Base-by-base conservation (phyloP, 2,329 filamentous ascomycete species). In the Phaeosphaeria sp. region DNA sequence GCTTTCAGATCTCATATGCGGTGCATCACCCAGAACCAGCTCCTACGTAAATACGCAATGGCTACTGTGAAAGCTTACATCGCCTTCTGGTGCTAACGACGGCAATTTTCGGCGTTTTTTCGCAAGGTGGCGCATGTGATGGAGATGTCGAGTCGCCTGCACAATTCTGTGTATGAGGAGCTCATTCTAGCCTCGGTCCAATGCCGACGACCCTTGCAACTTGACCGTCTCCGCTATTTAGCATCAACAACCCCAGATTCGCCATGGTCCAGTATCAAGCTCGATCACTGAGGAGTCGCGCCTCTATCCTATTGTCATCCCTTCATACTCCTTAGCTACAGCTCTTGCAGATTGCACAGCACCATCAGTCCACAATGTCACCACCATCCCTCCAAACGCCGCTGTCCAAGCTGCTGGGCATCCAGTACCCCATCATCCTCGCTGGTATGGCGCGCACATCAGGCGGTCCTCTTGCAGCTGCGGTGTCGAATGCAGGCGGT, bases 401-500 rank as follows among this genome's bases (percentile, higher is more conserved):
- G 56, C 74, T 77, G 22, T 75, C 73, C 49, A 69, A 74, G 68
- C 88, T 97, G 51, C 86, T 97, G 51, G 86, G 87, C 22, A 97
- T 97, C 78, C 83, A 89, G 66, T 93, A 97, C 80, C 94, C 94
- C 42, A 89, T 98, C 77, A 82, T 97, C 66, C 91, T 97, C 20
- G 94, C 94, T 33, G 94, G 94, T 70, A 98, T 98, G 94, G 93
- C 94, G 2, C 87, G 91, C 61, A 91, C 91, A 39, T 77, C 74
- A n/a, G 74, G 74, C 36, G 76, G 73, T 0, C 73, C 71, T n/a
- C 74, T 78, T 33, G 75, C 75, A 7, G 75, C 76, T 11, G 75
- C 76, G 27, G 75, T 78, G 13, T 95, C 91, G 73, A 96, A 96
- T 74, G 91, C 92, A 1, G 93, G 93, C 61, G 93, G 92, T 0